Conservation (phyloP, 495 filamentous ascomycete genomes). For the Lepidopterella palustris region DNA sequence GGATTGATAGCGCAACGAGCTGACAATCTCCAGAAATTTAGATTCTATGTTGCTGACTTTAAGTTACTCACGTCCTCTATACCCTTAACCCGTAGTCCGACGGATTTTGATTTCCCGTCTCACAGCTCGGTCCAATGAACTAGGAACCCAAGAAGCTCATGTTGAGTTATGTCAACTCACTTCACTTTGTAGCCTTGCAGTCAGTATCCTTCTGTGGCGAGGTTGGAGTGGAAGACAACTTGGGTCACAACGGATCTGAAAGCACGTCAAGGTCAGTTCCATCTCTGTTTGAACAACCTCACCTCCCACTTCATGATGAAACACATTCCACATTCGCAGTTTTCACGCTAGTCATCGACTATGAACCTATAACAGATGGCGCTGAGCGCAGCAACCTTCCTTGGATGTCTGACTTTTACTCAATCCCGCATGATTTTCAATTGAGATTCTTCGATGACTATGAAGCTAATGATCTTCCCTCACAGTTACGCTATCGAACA, state of each 20-base stretch:
- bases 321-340: constrained; percentile 28
- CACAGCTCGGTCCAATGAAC: too few species aligned
- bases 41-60: too few species aligned
- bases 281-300: neutral
- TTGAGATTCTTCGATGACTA: too few species aligned
- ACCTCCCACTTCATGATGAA: constrained; percentile 18
- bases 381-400: constrained; percentile 21
- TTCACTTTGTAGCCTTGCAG: too few species aligned
- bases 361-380: constrained; percentile 22
- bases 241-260: neutral
- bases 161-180: too few species aligned
- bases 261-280: neutral
- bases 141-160: too few species aligned
- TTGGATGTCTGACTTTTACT: constrained; percentile 27
- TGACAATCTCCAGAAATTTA: neutral
- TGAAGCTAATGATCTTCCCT: too few species aligned
- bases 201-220: too few species aligned
- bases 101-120: too few species aligned
- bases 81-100: too few species aligned
- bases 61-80: too few species aligned
- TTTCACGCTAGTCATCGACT: constrained; percentile 25
- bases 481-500: too few species aligned
- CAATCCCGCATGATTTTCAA: neutral
- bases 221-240: neutral
- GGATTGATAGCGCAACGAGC: neutral